A percentile compares a stretch with the other conserved stretches of the same genome.
Conservation (phyloP, 78 protist species). For the Chrysochromulina tobinii region DNA sequence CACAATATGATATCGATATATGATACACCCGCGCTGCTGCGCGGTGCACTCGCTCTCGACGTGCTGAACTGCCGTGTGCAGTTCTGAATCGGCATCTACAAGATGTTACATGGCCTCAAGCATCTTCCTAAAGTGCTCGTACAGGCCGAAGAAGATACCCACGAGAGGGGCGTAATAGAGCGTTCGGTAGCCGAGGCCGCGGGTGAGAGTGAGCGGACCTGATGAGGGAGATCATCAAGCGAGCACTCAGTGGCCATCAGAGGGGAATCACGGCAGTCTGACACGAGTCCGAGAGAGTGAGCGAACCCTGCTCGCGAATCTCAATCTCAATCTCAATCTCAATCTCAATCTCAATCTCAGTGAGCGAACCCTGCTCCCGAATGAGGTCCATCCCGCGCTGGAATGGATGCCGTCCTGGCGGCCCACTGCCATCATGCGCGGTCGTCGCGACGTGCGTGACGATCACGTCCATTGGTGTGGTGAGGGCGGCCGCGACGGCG, state of each 20-base stretch:
- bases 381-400: not conserved
- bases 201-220: not conserved
- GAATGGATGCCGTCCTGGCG: not conserved
- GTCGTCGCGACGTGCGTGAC: not conserved
- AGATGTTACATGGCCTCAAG: not conserved
- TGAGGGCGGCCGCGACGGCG: slow-evolving; percentile 4
- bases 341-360: too few species aligned
- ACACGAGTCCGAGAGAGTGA: too few species aligned
- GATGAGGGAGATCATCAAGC: not conserved
- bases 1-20: too few species aligned
- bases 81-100: too few species aligned
- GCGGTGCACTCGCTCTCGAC: too few species aligned
- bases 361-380: too few species aligned
- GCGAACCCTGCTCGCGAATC: too few species aligned
- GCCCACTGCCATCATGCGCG: not conserved
- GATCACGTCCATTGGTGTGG: slow-evolving; percentile 1
- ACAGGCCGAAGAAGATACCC: not conserved
- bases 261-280: not conserved
- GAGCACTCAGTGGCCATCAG: not conserved
- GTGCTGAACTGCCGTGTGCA: too few species aligned
- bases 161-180: not conserved
- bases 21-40: too few species aligned
- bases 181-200: not conserved
- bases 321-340: too few species aligned
- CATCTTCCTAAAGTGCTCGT: not conserved